Base-by-base conservation (phyloP, 805 yeast genomes). In the Wickerhamiella vanderwaltii region DNA sequence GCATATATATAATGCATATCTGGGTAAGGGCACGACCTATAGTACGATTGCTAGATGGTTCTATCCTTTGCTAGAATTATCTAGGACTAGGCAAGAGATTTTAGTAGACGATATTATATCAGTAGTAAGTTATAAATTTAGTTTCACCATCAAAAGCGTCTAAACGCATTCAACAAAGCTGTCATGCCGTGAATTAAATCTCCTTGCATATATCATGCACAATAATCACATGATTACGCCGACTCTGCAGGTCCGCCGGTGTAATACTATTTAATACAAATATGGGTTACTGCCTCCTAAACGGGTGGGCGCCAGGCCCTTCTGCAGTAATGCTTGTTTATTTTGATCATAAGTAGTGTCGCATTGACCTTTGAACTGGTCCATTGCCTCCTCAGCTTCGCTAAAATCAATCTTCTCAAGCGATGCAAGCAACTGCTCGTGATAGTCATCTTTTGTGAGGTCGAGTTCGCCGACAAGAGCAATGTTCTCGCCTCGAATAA, bases 401-500 rank as follows among this genome's bases (percentile, higher is more conserved):
- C 64, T 66, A 56, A 73, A 86, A 25, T 73, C 73, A 17, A 83
- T 67, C 56, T 72, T 74, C 47, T 69, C 65, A 59, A 76, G 67
- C 11, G 63, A 60, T 30, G 67, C 67, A 51, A 82, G 61, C 40
- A 81, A 81, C 47, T 41, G 12, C 36, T 53, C 56, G 17, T 44
- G 33, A 18, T 65, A 72, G 55, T 82, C 94, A 60, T 86, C 95
- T 48, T 66, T 72, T 55, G 84, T 94, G 47, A 85, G 80, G 60
- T 87, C 95, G 47, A 88, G 72, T 59, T 88, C 96, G 16, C 97
- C 98, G 58, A 91, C 60, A 76, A 87, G 73, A 7, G 87, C 91
- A 6, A 91, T 91, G 54, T 88, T 88, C 60, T 91, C 98, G 47
- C 98, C 98, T 62, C 98, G 79, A 30, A 91, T 79, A 64, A 91